Evolutionary conservation across 2,329 filamentous ascomycete genomes (phyloP), one percentile per base, ranked within the genome.

Genomic region (Beauveria scarabaeidicola): DNA sequence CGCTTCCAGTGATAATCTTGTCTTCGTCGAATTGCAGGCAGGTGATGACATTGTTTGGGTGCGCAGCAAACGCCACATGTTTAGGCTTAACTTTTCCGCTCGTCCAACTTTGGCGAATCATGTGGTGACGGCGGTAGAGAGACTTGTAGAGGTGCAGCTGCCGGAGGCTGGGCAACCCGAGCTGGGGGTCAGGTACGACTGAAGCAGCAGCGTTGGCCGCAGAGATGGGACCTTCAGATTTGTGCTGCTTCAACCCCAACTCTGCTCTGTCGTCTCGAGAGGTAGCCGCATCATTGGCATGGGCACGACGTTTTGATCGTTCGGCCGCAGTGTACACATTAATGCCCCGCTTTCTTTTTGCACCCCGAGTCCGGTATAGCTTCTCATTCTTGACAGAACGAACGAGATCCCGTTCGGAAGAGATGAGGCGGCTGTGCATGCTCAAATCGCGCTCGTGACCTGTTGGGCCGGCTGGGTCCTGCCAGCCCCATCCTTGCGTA

Each of bases 1-100:
- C 94, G 69, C 93, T 97, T 27, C 94, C 94, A 1, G 94, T 99
- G 65, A 99, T 82, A 65, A 99, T 97, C 75, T 97, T 97, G 78
- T 99, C 92, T 52, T 92, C 90, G 69, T 99, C 94, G 67, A 99
- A 99, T 71, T 99, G 92, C 58, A 99, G 81, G 70, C 94, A 99
- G 17, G 94, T 99, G 56, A 99, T 96, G 62, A 99, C 94, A 75
- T 97, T 93, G 38, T 91, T 86, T 62, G 94, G 91, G 69, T 99
- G 94, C 5, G 94, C 94, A n/a, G 91, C 87, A 73, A 99, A 97
- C 5, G 94, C 94, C 61, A 99, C 87, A 67, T 99, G 94, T 50
- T 88, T 85, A 29, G 94, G 94, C 72, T 91, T 89, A 36, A 91
- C 82, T 62, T 87, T 85, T 55, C 91, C 88, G 62, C 85, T 88